These are phyloP conservation scores for Sideroxylon spinosum DNA, from an alignment of 179 eudicot species.

Conservation along the genomic window DNA sequence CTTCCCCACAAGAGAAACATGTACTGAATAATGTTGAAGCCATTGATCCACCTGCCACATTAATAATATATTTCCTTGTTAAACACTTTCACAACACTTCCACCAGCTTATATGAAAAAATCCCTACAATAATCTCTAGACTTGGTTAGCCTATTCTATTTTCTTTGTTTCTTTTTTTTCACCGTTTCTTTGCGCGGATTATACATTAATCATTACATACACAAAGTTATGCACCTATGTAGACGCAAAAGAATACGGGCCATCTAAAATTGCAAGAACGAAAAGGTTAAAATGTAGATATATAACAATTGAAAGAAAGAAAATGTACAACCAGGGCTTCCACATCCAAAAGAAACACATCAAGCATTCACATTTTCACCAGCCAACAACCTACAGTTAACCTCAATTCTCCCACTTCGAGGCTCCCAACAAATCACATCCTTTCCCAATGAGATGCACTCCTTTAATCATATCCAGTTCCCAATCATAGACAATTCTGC, in stretches of 20 bases:
- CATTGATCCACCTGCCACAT: conserved; percentile 57
- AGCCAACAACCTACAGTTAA: not conserved
- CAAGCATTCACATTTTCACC: conserved; percentile 7
- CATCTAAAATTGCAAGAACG: not conserved
- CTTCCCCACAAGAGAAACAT: conserved; percentile 87
- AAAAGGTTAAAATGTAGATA: too few relatives aligned
- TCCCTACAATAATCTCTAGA: not conserved
- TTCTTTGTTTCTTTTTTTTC: too few relatives aligned
- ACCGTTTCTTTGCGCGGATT: not conserved
- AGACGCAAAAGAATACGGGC: not conserved
- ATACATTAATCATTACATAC: not conserved
- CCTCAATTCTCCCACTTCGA: not conserved
- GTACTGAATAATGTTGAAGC: conserved; percentile 47
- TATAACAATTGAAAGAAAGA: not conserved
- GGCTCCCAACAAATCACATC: not conserved
- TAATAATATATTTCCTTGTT: conserved; percentile 11
- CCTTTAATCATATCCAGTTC: not conserved
- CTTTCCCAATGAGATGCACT: not conserved
- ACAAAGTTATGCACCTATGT: not conserved
- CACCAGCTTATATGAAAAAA: not conserved
- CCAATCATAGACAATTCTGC: too few relatives aligned
- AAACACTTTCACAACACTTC: not conserved
- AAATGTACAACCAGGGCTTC: not conserved
- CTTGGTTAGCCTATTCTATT: not conserved
- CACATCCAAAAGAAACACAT: not conserved